Conservation (phyloP, 2,329 filamentous ascomycete species). For the Ophiostoma himal-ulmi region DNA sequence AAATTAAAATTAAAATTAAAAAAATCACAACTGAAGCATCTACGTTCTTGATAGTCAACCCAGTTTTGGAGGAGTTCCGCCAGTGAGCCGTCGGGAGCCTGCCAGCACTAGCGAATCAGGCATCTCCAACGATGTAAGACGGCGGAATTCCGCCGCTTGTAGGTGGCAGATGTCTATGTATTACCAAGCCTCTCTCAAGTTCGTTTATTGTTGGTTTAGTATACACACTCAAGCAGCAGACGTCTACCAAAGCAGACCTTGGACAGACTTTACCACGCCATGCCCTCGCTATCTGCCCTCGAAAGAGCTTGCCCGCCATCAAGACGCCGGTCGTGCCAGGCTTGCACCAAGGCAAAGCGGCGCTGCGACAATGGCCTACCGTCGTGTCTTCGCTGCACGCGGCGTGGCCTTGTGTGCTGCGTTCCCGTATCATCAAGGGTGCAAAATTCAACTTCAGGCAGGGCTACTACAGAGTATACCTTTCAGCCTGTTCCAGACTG, state of each 20-base stretch:
- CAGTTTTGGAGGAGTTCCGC: background rate
- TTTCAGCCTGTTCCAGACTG: background rate
- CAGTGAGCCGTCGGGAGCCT: background rate
- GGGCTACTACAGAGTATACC: background rate
- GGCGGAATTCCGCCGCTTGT: slow-evolving; percentile 15
- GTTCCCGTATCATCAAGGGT: slow-evolving; percentile 35
- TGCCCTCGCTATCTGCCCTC: slow-evolving; percentile 26
- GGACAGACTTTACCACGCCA: slow-evolving; percentile 1
- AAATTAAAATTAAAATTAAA: background rate
- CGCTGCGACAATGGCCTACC: slow-evolving; percentile 50
- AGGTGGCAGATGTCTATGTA: background rate
- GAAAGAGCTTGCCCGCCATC: slow-evolving; percentile 43
- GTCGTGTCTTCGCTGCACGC: slow-evolving; percentile 47
- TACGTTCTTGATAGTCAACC: background rate
- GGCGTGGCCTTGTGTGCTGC: slow-evolving; percentile 43
- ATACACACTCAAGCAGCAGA: background rate
- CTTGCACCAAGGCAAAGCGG: slow-evolving; percentile 53
- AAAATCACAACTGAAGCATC: background rate
- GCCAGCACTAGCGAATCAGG: background rate
- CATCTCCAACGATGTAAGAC: background rate
- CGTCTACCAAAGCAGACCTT: too few relatives aligned
- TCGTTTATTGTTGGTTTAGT: background rate
- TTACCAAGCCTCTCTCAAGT: background rate
- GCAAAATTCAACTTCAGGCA: background rate
- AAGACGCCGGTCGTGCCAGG: slow-evolving; percentile 50